Percentiles rank a stretch among this genome's conserved stretches.
Evolutionary conservation across 2,329 filamentous ascomycete genomes (phyloP).

Genomic region (Coniella vitis): DNA sequence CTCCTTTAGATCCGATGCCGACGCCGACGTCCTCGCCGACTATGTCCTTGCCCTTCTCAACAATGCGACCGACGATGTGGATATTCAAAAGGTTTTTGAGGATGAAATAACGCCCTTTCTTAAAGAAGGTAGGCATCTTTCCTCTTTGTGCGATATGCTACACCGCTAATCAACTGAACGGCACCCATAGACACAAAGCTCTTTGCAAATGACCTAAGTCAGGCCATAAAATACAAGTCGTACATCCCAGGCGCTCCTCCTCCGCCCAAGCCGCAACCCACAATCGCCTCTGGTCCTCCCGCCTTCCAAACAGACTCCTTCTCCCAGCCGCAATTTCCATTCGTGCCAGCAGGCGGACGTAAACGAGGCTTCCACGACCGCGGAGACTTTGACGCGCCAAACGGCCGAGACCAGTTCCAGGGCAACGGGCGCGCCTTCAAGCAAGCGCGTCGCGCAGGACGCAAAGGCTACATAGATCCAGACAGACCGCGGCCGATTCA

Average conservation of each 20-base stretch:
- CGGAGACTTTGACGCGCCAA: slow-evolving; percentile 31
- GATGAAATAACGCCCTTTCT: slow-evolving; percentile 71
- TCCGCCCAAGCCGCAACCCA: slow-evolving; percentile 20
- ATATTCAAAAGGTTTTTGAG: slow-evolving; percentile 61
- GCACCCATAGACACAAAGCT: slow-evolving; percentile 40
- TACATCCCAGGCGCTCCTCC: slow-evolving; percentile 51
- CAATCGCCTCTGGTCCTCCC: slow-evolving; percentile 5
- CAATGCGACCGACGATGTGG: slow-evolving; percentile 58
- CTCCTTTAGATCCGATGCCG: slow-evolving; percentile 60
- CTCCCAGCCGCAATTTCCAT: slow-evolving; percentile 2
- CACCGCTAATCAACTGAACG: not conserved
- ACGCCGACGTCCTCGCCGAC: slow-evolving; percentile 75
- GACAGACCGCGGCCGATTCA: slow-evolving; percentile 22
- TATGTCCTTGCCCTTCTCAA: slow-evolving; percentile 74
- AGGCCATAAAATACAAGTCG: slow-evolving; percentile 54
- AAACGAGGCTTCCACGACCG: slow-evolving; percentile 54
- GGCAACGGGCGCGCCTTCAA: slow-evolving; percentile 46
- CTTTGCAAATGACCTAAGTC: slow-evolving; percentile 68
- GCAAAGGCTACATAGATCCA: slow-evolving; percentile 14
- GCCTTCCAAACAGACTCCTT: not conserved
- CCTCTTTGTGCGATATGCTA: not conserved
- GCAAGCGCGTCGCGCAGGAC: slow-evolving; percentile 47
- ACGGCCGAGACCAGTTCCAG: slow-evolving; percentile 23
- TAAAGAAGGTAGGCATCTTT: slow-evolving; percentile 49
- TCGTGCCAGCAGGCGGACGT: slow-evolving; percentile 20